These are phyloP conservation scores for Terana coerulea DNA, from an alignment of 768 basidiomycete genomes.

Conservation along the genomic window DNA sequence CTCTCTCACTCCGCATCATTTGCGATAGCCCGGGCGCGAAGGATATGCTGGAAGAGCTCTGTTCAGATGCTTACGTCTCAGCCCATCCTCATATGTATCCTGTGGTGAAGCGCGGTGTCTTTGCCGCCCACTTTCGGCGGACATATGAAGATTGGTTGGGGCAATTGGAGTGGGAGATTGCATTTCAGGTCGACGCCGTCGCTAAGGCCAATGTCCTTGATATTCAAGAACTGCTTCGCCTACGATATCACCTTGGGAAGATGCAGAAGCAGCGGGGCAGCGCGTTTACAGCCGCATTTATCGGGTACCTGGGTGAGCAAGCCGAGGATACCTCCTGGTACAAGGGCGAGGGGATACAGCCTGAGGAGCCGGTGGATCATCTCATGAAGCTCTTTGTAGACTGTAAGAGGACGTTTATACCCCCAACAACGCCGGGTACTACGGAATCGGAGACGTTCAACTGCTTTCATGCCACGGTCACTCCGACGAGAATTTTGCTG, in stretches of 20 bases:
- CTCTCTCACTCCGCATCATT: slow-evolving; percentile 47
- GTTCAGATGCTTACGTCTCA: slow-evolving; percentile 33
- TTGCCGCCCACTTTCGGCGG: slow-evolving; percentile 33
- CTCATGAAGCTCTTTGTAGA: slow-evolving; percentile 1
- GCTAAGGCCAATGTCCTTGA: slow-evolving; percentile 38
- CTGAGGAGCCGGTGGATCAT: not conserved
- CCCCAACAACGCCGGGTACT: not conserved
- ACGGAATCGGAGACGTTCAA: slow-evolving; percentile 31
- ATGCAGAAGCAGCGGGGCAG: slow-evolving; percentile 32
- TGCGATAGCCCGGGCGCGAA: slow-evolving; percentile 27
- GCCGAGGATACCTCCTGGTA: not conserved
- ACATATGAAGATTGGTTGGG: slow-evolving; percentile 32
- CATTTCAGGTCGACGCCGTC: slow-evolving; percentile 55
- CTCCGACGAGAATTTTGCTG: slow-evolving; percentile 65
- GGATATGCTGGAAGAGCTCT: slow-evolving; percentile 33
- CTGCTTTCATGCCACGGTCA: slow-evolving; percentile 67
- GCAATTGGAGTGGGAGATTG: slow-evolving; percentile 45
- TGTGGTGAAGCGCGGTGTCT: slow-evolving; percentile 34
- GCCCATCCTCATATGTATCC: slow-evolving; percentile 29
- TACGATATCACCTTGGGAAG: slow-evolving; percentile 34
- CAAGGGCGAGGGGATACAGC: not conserved
- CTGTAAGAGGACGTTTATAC: not conserved
- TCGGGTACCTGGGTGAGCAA: slow-evolving; percentile 1
- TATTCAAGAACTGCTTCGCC: slow-evolving; percentile 43
- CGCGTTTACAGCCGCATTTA: slow-evolving; percentile 29